phyloP scores from a whole-genome alignment of 805 yeast species.

The Candida golubevii region DNA sequence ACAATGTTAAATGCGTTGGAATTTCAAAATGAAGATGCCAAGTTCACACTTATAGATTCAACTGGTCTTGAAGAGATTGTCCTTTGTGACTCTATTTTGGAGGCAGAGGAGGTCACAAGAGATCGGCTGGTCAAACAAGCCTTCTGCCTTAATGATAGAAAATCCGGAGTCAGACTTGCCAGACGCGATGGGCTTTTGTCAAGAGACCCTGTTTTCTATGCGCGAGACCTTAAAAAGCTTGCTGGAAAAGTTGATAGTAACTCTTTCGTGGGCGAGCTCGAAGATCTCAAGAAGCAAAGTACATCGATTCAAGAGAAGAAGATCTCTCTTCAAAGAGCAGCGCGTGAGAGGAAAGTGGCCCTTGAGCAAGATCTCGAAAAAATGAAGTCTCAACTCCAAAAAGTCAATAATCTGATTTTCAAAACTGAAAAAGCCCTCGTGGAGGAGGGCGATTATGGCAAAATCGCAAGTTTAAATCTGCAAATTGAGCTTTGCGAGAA shows the following conservation, averaged over 20 bases:
- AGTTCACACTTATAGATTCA: conserved; percentile 61
- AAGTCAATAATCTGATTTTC: conserved; percentile 22
- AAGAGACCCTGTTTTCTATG: conserved; percentile 51
- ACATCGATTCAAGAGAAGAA: conserved; percentile 11
- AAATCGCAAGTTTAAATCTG: conserved; percentile 32
- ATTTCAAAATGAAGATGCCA: conserved; percentile 50
- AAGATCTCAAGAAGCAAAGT: conserved; percentile 15
- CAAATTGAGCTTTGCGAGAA: conserved; percentile 28
- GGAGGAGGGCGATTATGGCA: conserved; percentile 44
- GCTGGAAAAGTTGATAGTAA: conserved; percentile 18
- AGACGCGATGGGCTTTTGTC: conserved; percentile 41
- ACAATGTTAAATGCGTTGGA: conserved; percentile 60
- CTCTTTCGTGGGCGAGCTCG: conserved; percentile 17
- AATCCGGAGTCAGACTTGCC: conserved; percentile 44
- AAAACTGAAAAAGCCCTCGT: conserved; percentile 36
- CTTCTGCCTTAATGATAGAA: conserved; percentile 29
- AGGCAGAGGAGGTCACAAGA: conserved; percentile 43
- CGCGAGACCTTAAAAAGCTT: conserved; percentile 26
- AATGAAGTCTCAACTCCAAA: conserved; percentile 12
- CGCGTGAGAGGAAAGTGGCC: conserved; percentile 9
- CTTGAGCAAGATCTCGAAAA: conserved; percentile 9
- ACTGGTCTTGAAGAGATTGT: conserved; percentile 55
- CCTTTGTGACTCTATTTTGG: conserved; percentile 46
- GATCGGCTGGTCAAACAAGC: conserved; percentile 38
- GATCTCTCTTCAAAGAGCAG: conserved; percentile 15